Base-by-base conservation (phyloP, 768 basidiomycete genomes). In the Russula abietina region DNA sequence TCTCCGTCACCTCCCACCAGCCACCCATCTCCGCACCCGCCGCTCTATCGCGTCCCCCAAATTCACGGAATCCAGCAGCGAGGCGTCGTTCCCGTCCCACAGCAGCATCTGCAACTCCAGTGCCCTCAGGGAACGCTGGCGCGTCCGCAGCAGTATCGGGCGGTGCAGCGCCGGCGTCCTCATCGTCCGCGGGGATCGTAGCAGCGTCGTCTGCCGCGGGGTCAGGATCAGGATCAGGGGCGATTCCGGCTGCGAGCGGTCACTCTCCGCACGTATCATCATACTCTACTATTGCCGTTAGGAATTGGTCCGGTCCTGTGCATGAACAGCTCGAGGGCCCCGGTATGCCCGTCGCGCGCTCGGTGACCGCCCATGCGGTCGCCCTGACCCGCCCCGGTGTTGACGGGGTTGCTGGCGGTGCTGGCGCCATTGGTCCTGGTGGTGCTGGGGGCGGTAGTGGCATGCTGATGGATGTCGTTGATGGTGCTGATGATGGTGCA, bases 311-410 rank as follows among this genome's bases (percentile, higher is more conserved):
- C 41, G 59, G 73, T 67, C 56, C 73, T 66, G 64, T 81, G 6
- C 82, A 74, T 36, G 77, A 81, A 28, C 83, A 83, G 62, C 77
- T 90, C 32, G 87, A 89, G 68, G 89, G 89, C 3, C 89, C 89
- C 11, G 89, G 89, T 0, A 87, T 91, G 84, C 88, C 89, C 14
- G 81, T 88, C 7, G 78, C 81, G 46, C 76, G 86, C 48, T 79
- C 73, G 49, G 57, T 76, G 24, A 67, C 73, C 43, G 55, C 75
- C 12, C 72, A 73, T 46, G 71, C 74, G 24, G 74, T 72, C 19
- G 71, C 71, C 10, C 72, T 73, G 26, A 72, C 73, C n/a, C 75
- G 71, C 28, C 76, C 78, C 4, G 74, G 75, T 28, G 66, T 65
- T 24, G 84, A 79, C 16, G 82, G 72, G 11, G 52, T 38, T 41